Evolutionary conservation across 2,329 filamentous ascomycete genomes (phyloP).

Genomic region (Aspergillus niger): DNA sequence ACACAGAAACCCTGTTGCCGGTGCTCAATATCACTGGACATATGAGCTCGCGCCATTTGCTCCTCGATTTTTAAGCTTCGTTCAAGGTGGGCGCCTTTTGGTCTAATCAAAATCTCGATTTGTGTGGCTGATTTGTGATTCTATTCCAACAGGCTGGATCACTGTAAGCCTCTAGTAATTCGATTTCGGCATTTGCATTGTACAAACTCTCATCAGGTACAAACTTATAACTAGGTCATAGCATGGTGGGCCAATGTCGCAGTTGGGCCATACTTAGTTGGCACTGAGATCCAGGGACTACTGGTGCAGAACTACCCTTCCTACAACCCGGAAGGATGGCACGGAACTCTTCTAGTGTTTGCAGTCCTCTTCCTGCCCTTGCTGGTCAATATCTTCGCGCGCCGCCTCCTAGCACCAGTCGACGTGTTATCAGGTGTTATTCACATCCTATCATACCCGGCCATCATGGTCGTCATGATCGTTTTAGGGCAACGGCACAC

Average conservation of each 20-base stretch:
- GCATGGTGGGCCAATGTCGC: constrained; percentile 34
- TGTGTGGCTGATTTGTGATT: neutral
- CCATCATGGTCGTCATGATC: constrained; percentile 33
- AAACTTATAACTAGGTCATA: constrained; percentile 13
- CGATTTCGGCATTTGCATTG: neutral
- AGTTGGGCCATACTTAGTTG: constrained; percentile 28
- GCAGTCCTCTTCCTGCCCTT: constrained; percentile 49
- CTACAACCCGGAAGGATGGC: constrained; percentile 27
- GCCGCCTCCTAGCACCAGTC: constrained; percentile 48
- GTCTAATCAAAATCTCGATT: neutral
- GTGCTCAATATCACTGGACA: constrained; percentile 43
- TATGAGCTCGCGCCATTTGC: constrained; percentile 32
- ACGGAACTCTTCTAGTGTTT: constrained; percentile 52
- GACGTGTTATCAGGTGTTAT: constrained; percentile 53
- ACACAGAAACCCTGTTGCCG: constrained; percentile 24
- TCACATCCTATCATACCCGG: constrained; percentile 46
- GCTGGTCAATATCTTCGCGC: constrained; percentile 53
- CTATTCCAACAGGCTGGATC: neutral
- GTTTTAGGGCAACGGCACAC: constrained; percentile 12
- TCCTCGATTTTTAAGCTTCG: constrained; percentile 27
- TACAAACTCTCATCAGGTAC: neutral
- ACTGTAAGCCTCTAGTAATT: neutral
- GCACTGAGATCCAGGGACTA: constrained; percentile 36
- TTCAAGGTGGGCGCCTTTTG: constrained; percentile 17
- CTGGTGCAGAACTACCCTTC: constrained; percentile 26